Base-by-base conservation (phyloP, 1,139 yeast species). In the Wickerhamomyces sp. region DNA sequence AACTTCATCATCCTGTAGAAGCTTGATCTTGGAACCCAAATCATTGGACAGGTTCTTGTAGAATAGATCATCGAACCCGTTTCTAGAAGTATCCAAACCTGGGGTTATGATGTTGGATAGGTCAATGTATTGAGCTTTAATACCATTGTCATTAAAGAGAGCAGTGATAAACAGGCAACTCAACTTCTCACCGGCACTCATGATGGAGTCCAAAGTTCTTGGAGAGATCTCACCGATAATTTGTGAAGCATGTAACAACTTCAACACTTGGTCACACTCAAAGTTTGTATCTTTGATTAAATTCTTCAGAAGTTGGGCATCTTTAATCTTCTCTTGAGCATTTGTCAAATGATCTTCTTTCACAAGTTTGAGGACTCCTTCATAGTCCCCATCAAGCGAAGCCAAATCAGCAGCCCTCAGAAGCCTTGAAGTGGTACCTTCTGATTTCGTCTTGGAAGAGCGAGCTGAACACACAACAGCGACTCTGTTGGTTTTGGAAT, bases 391-490 rank as follows among this genome's bases (percentile, higher is more conserved):
- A 32, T 61, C 59, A 34, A 64, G 54, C 4, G 81, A 66, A 2
- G 95, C 89, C 31, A 72, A 58, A 37, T 88, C 96, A 12, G 96
- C 93, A 13, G 96, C 86, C 31, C 70, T 62, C 33, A 91, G 63
- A 22, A 91, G 68, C 44, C 95, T 64, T 4, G 95, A 84, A 6
- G 98, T 91, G 28, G 98, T 91, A 35, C 98, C 98, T 59, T 89
- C 96, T 27, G 85, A 78, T 55, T 91, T 91, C 20, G 95, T 83
- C 41, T 84, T 75, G 1, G 96, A 79, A 7, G 96, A 86, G 47
- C 98, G 72, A 4, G 98, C 98, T 23, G 95, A 84, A 58, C 98
- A 91, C 5, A 91, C 98, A 18, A 91, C 94, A 2, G 95, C 96
- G n/a, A 89, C 95, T 37, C 82, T 70, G 51, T 75, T 72, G 18